phyloP scores from a whole-genome alignment of 2,329 filamentous ascomycete genomes.

The Colletotrichum salicis region DNA sequence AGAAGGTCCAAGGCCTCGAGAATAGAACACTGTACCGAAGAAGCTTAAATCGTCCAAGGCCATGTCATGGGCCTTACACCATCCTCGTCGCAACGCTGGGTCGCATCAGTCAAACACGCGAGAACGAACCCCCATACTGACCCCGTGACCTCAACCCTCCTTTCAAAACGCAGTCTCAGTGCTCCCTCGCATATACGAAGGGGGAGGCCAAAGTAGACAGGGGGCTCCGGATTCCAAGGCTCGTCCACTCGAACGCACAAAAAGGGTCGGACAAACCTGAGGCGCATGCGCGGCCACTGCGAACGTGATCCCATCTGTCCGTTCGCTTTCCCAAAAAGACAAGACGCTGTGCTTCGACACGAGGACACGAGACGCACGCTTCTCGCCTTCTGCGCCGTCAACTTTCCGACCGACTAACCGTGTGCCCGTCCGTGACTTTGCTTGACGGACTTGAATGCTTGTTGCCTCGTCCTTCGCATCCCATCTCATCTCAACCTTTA shows the following conservation, averaged over 20 bases:
- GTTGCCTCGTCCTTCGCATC: not conserved
- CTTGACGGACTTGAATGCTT: too few species aligned
- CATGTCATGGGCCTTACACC: too few species aligned
- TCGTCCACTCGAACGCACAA: too few species aligned
- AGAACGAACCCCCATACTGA: not conserved
- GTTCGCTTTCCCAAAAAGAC: not conserved
- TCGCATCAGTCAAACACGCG: conserved; percentile 7
- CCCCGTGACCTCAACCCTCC: not conserved
- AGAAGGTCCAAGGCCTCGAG: not conserved
- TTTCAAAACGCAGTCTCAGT: not conserved
- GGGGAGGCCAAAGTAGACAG: too few species aligned
- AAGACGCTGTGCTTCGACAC: not conserved
- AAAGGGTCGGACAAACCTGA: not conserved
- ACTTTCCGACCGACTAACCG: not conserved
- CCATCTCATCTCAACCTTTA: not conserved
- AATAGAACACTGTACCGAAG: conserved; percentile 11
- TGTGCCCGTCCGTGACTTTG: too few species aligned
- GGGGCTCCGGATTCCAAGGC: too few species aligned
- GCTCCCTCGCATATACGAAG: not conserved
- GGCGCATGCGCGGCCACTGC: not conserved
- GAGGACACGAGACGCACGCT: not conserved
- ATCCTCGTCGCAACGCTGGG: not conserved
- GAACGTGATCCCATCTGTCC: not conserved
- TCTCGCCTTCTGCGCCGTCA: not conserved
- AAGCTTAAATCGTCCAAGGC: conserved; percentile 4